Percentiles rank a stretch among this genome's conserved stretches.
phyloP scores from a whole-genome alignment of 192 early-diverging fungal species.

The Fimicolochytrium jonesii region DNA sequence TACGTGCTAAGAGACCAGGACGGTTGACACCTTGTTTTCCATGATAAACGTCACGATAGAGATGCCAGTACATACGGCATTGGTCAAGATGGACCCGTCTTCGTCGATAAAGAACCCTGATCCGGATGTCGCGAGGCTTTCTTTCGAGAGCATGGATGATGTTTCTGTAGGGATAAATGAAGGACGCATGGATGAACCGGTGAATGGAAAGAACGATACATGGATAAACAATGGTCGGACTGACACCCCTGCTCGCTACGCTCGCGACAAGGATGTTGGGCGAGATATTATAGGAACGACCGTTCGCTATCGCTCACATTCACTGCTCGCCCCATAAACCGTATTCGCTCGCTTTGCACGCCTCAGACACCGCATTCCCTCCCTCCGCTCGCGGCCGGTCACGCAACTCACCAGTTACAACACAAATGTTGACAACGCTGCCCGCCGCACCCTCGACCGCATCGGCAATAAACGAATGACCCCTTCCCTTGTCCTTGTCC shows the following conservation, averaged over 20 bases:
- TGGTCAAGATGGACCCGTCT: conserved; percentile 41
- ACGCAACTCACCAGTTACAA: conserved; percentile 37
- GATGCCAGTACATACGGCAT: conserved; percentile 34
- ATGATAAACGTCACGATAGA: too few relatives aligned
- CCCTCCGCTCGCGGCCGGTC: too few relatives aligned
- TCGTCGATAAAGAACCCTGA: conserved; percentile 46
- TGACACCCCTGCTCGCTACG: too few relatives aligned
- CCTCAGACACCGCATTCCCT: too few relatives aligned
- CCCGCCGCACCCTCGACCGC: conserved; percentile 42
- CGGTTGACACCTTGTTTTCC: too few relatives aligned
- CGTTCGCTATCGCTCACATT: too few relatives aligned
- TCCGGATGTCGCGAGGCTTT: conserved; percentile 35
- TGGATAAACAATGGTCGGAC: background rate
- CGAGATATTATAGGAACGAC: too few relatives aligned
- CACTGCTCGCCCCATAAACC: too few relatives aligned
- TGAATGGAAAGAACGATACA: background rate
- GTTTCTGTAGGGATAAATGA: too few relatives aligned
- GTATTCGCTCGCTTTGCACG: background rate
- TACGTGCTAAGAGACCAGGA: conserved; percentile 19
- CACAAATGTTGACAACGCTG: conserved; percentile 43
- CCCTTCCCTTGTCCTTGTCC: background rate
- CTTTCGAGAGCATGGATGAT: conserved; percentile 19
- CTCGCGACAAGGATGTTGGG: too few relatives aligned
- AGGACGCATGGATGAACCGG: background rate
- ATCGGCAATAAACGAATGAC: conserved; percentile 41